Evolutionary conservation across 192 early-diverging fungal genomes (phyloP).

Genomic region (Dissophora ornata): DNA sequence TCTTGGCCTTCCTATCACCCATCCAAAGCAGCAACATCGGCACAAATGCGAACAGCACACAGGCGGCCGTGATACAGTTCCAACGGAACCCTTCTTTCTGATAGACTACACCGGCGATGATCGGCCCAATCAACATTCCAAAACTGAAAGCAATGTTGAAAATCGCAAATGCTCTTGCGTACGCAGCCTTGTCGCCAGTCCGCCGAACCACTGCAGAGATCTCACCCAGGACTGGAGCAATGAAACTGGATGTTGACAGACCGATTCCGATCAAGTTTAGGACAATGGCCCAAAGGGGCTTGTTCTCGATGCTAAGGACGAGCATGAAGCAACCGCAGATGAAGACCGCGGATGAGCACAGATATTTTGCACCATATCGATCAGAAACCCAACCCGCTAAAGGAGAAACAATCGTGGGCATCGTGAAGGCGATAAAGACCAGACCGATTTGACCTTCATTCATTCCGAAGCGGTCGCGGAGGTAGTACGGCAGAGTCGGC

Average conservation of each 20-base stretch:
- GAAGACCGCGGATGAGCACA: conserved; percentile 58
- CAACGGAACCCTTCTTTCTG: conserved; percentile 38
- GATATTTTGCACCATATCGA: conserved; percentile 59
- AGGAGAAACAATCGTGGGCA: conserved; percentile 74
- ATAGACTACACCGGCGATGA: conserved; percentile 63
- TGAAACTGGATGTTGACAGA: conserved; percentile 40
- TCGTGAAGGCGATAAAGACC: conserved; percentile 77
- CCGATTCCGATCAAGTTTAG: conserved; percentile 40
- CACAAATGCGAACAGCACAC: conserved; percentile 40
- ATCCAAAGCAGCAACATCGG: conserved; percentile 43
- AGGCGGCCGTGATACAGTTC: conserved; percentile 47
- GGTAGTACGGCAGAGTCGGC: conserved; percentile 66
- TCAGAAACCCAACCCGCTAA: conserved; percentile 70
- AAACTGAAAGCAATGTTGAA: conserved; percentile 81
- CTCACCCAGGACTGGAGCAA: conserved; percentile 47
- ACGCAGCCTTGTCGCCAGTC: conserved; percentile 67
- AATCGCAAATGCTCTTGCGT: conserved; percentile 73
- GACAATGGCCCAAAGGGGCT: conserved; percentile 47
- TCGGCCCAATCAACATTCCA: conserved; percentile 82
- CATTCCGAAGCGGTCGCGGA: conserved; percentile 56
- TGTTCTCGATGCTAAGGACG: conserved; percentile 45
- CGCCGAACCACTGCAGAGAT: conserved; percentile 51
- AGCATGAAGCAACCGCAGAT: conserved; percentile 54
- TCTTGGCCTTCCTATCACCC: conserved; percentile 46
- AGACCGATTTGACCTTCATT: conserved; percentile 63